These are phyloP conservation scores for Chytriomyces confervae DNA, from an alignment of 192 early-diverging fungal species.

Conservation along the genomic window DNA sequence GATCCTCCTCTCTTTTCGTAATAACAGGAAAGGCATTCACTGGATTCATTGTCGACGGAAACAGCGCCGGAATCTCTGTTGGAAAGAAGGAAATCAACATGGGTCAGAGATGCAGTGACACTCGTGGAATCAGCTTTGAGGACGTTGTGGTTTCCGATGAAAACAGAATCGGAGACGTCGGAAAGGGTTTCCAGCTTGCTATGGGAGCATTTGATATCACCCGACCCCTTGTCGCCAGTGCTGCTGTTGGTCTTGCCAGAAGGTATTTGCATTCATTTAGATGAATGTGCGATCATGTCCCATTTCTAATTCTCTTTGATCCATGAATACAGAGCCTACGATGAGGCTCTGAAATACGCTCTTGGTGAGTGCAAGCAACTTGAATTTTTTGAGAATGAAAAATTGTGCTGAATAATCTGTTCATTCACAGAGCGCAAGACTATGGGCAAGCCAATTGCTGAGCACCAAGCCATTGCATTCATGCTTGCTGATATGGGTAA, in stretches of 20 bases:
- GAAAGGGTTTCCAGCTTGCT: slow-evolving; percentile 96
- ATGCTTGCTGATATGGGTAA: slow-evolving; percentile 91
- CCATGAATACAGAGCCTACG: slow-evolving; percentile 69
- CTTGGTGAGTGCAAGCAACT: slow-evolving; percentile 34
- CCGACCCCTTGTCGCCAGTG: slow-evolving; percentile 87
- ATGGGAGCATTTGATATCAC: slow-evolving; percentile 97
- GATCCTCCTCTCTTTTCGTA: neutral
- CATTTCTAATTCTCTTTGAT: neutral
- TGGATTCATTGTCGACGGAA: slow-evolving; percentile 92
- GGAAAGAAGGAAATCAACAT: slow-evolving; percentile 97
- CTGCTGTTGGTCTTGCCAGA: slow-evolving; percentile 87
- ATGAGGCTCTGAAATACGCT: slow-evolving; percentile 88
- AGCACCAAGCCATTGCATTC: slow-evolving; percentile 91
- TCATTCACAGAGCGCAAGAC: slow-evolving; percentile 82
- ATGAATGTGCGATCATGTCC: too few species aligned
- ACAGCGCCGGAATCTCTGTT: slow-evolving; percentile 86
- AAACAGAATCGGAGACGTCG: slow-evolving; percentile 81
- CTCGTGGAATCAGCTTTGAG: slow-evolving; percentile 86
- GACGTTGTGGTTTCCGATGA: slow-evolving; percentile 83
- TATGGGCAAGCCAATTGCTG: slow-evolving; percentile 86
- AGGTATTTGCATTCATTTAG: slow-evolving; percentile 26
- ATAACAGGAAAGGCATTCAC: slow-evolving; percentile 79
- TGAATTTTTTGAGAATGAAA: neutral
- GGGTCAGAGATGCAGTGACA: slow-evolving; percentile 94
- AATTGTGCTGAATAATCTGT: slow-evolving; percentile 2